Evolutionary conservation across 352 stramenopile species (phyloP), one percentile per base, ranked within the genome.

Genomic region (Pythium guiyangense): DNA sequence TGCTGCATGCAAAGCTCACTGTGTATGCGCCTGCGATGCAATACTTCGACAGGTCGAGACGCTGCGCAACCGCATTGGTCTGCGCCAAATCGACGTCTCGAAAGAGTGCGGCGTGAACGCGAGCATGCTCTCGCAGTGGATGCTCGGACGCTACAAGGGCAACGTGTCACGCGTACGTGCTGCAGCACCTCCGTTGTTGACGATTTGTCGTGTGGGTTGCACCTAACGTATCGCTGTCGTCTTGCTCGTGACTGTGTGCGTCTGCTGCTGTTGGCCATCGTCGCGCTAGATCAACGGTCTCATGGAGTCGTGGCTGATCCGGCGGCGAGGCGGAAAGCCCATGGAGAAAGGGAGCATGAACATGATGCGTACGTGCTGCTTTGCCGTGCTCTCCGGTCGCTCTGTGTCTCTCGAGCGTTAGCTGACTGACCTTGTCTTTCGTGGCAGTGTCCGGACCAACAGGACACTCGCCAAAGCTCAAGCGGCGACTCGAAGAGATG

Each of bases 81-180:
- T 92, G 57, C 79, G 83, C 5, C 83, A 92, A 70, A 77, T 92
- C 26, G 83, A 92, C 48, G 83, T 92, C 50, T 90, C 79, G 31
- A 92, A 92, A 65, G 83, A 92, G 61, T 92, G 83, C 35, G 83
- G 83, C 45, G 83, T 92, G 51, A 92, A 92, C 57, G 83, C 83
- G 43, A 89, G 76, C 60, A 92, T 92, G 83, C 72, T 92, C 45
- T 92, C 83, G 42, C 83, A 92, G 65, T 92, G 83, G 83, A 92
- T 92, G 83, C 70, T 92, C 45, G 83, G 83, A 10, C 70, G 83
- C 27, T 92, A 92, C 77, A 92, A 92, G 52, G 83, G 83, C 59
- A 92, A 92, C 51, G 77, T 92, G 48, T 80, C 74, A 0, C 71
- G 83, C 54, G 80, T 91, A 75, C 31, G 79, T 54, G n/a, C 3